A percentile compares a stretch with the other conserved stretches of the same genome.
These are phyloP conservation scores for Acanthamoeba healyi DNA, from an alignment of 208 protist species.

Conservation along the genomic window DNA sequence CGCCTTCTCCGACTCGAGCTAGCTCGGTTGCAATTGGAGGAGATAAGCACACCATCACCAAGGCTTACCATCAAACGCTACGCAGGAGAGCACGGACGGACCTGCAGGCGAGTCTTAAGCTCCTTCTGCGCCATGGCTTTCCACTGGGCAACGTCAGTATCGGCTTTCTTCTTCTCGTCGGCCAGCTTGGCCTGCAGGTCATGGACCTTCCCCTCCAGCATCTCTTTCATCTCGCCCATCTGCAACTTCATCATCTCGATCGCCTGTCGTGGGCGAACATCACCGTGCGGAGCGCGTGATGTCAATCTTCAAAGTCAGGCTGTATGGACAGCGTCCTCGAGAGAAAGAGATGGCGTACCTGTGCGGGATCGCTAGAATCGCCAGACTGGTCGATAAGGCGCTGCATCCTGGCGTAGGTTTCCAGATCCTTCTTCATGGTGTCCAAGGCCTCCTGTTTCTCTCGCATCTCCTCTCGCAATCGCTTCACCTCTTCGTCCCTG, in stretches of 20 bases:
- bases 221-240: slow-evolving; percentile 39
- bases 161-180: slow-evolving; percentile 28
- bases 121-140: slow-evolving; percentile 63
- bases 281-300: not conserved
- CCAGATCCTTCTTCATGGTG: slow-evolving; percentile 18
- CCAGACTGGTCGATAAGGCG: not conserved
- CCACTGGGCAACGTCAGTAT: slow-evolving; percentile 2
- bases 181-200: slow-evolving; percentile 17
- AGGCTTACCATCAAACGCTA: no score
- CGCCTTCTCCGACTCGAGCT: slow-evolving; percentile 43
- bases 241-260: slow-evolving; percentile 61
- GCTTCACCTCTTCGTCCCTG: slow-evolving; percentile 9
- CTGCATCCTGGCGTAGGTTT: not conserved
- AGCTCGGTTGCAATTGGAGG: not conserved
- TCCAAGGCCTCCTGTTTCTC: slow-evolving; percentile 48
- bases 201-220: slow-evolving; percentile 34
- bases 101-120: slow-evolving; percentile 43
- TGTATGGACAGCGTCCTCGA: not conserved
- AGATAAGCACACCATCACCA: not conserved
- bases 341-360: not conserved
- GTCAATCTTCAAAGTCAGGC: no score
- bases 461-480: slow-evolving; percentile 1
- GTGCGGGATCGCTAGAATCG: not conserved
- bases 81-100: not conserved
- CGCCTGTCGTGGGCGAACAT: not conserved